Percentiles rank a stretch among this genome's conserved stretches.
Evolutionary conservation across 129 eudicot species (phyloP).

Genomic region (Artemisia annua): DNA sequence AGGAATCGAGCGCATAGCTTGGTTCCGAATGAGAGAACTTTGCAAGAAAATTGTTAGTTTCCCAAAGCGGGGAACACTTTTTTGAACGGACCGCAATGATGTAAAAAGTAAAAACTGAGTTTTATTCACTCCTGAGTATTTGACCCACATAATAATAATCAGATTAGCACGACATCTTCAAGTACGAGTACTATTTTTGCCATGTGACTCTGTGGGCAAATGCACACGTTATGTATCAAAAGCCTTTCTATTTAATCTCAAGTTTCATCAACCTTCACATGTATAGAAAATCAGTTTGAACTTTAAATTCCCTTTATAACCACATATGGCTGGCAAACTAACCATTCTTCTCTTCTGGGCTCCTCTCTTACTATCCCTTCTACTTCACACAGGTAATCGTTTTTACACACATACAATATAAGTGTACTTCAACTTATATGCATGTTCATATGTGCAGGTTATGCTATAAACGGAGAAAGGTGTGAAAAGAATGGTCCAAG

Average conservation of each 20-base stretch:
- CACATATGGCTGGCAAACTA: slow-evolving; percentile 13
- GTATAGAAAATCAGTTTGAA: background rate
- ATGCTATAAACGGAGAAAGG: slow-evolving; percentile 21
- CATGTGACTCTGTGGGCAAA: background rate
- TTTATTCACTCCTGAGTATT: no score
- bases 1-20: no score
- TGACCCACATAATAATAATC: no score
- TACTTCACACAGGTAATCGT: slow-evolving; percentile 22
- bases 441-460: slow-evolving; percentile 17
- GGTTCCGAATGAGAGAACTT: no score
- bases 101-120: no score
- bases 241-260: background rate
- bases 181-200: background rate
- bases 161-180: background rate
- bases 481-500: slow-evolving; percentile 30
- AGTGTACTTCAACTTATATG: background rate
- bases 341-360: slow-evolving; percentile 18
- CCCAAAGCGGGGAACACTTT: no score
- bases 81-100: no score
- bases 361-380: slow-evolving; percentile 18
- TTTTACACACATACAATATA: slow-evolving; percentile 17
- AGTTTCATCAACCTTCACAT: background rate
- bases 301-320: background rate
- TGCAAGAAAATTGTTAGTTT: no score
- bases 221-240: background rate